Conservation (phyloP, 129 eudicot genomes). For the Flaveria brownii region DNA sequence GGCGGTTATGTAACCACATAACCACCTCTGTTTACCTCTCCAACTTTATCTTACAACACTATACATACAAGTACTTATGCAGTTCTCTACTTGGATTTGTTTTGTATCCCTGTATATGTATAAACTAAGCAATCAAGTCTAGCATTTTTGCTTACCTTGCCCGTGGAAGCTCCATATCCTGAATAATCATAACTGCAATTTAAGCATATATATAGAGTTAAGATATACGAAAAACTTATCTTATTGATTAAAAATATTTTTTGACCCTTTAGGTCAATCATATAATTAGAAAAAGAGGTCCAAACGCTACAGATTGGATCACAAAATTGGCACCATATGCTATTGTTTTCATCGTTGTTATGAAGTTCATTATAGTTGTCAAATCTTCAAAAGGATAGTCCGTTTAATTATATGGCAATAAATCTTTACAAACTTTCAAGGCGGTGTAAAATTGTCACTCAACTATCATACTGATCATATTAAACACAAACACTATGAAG, state of each 20-base stretch:
- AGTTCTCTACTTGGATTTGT: too few relatives aligned
- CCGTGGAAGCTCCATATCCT: slow-evolving; percentile 95
- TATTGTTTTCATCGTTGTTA: neutral
- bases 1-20: too few relatives aligned
- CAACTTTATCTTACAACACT: too few relatives aligned
- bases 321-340: slow-evolving; percentile 2
- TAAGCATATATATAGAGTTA: slow-evolving; percentile 18
- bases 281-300: neutral
- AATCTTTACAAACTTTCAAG: neutral
- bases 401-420: slow-evolving; percentile 3
- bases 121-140: neutral
- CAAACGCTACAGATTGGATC: neutral
- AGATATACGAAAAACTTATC: neutral
- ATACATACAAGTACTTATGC: too few relatives aligned
- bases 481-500: neutral
- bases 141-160: slow-evolving; percentile 66
- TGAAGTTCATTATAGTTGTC: neutral
- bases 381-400: neutral
- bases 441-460: neutral
- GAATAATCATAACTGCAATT: slow-evolving; percentile 94
- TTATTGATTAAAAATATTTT: neutral
- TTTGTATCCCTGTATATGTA: too few relatives aligned
- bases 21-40: too few relatives aligned
- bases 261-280: slow-evolving; percentile 10
- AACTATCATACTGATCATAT: neutral